Evolutionary conservation across 192 early-diverging fungal genomes (phyloP).

Genomic region (Kickxella alabastrina): DNA sequence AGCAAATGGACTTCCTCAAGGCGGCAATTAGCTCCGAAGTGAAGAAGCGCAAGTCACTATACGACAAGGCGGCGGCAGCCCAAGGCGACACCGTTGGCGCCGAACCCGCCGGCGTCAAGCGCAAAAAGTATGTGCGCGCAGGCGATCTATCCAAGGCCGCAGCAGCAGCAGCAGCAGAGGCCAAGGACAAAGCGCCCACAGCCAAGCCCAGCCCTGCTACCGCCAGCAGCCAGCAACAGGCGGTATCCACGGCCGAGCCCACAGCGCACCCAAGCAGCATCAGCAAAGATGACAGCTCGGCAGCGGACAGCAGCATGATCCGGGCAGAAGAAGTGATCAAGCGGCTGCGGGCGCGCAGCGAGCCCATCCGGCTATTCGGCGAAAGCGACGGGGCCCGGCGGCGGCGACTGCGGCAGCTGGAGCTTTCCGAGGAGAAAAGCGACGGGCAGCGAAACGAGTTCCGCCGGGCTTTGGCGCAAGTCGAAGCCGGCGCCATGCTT

Average conservation of each 20-base stretch:
- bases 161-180: constrained; percentile 56
- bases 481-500: constrained; percentile 72
- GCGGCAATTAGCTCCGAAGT: constrained; percentile 58
- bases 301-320: constrained; percentile 27
- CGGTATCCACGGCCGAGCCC: neutral
- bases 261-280: neutral
- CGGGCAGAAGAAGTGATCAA: constrained; percentile 71
- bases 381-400: constrained; percentile 79
- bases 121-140: constrained; percentile 80
- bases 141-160: constrained; percentile 68
- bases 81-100: constrained; percentile 10
- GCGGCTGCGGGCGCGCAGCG: constrained; percentile 77
- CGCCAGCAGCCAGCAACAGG: neutral
- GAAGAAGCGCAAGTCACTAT: constrained; percentile 67
- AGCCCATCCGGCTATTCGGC: constrained; percentile 91
- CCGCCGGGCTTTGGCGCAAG: constrained; percentile 72
- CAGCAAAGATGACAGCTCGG: constrained; percentile 5
- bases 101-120: constrained; percentile 22
- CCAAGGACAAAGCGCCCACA: constrained; percentile 47
- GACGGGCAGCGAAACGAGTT: constrained; percentile 94
- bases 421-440: constrained; percentile 75
- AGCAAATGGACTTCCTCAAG: constrained; percentile 64
- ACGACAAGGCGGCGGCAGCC: constrained; percentile 27
- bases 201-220: constrained; percentile 34
- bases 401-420: constrained; percentile 72